Conservation (phyloP, 805 yeast genomes). For the Yarrowia bubula region DNA sequence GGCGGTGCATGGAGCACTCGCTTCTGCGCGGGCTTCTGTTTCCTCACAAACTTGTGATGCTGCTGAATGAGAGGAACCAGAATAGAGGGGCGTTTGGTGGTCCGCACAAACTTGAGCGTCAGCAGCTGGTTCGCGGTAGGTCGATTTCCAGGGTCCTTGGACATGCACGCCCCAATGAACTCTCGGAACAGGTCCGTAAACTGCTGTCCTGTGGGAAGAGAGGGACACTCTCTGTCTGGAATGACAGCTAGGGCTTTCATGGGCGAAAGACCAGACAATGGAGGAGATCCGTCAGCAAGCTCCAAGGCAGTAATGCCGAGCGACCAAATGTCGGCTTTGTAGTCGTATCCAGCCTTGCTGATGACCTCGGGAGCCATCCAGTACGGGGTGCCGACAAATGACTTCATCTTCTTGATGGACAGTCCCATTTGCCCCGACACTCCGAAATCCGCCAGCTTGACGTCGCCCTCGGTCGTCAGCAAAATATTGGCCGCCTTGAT, state of each 20-base stretch:
- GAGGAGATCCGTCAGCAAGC: constrained; percentile 78
- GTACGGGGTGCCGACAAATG: constrained; percentile 92
- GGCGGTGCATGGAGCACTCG: constrained; percentile 14
- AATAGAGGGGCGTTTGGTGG: constrained; percentile 10
- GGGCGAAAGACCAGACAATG: constrained; percentile 69
- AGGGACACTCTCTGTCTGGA: constrained; percentile 64
- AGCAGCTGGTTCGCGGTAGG: constrained; percentile 84
- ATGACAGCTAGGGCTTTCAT: constrained; percentile 71
- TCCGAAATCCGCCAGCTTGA: constrained; percentile 91
- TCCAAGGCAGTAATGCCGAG: constrained; percentile 90
- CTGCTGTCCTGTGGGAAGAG: constrained; percentile 49
- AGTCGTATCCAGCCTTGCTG: constrained; percentile 75
- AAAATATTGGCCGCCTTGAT: constrained; percentile 87
- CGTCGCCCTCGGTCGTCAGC: constrained; percentile 62
- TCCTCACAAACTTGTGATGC: constrained; percentile 13
- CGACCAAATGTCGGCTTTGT: constrained; percentile 94
- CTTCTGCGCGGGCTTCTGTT: not conserved
- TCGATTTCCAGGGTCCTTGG: constrained; percentile 62
- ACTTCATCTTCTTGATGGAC: constrained; percentile 53
- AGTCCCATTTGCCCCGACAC: constrained; percentile 80
- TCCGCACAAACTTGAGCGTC: constrained; percentile 67
- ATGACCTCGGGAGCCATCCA: constrained; percentile 99
- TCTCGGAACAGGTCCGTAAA: constrained; percentile 47
- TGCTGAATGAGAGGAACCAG: constrained; percentile 22
- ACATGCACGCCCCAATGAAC: constrained; percentile 64